Evolutionary conservation across 805 yeast species (phyloP), one percentile per base, ranked within the genome.

Genomic region (Brettanomyces sp.): DNA sequence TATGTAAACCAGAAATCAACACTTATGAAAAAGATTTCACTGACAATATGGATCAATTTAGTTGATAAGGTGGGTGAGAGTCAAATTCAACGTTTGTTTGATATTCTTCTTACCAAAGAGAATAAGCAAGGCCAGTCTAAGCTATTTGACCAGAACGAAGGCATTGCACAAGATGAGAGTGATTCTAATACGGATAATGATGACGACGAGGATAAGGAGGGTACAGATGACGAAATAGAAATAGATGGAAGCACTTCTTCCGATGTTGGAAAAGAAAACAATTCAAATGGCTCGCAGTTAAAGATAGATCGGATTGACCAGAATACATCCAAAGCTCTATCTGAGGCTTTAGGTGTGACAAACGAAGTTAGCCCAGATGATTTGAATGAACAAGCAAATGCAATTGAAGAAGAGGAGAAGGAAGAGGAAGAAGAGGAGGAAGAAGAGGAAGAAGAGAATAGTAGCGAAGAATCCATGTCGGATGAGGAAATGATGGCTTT

Each of bases 401-500:
- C 47, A 11, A 45, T 41, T 6, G 35, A 42, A 14, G 51, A 41
- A 4, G 43, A 41, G 24, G 22, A 33, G 8, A 67, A 68, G 34
- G 67, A 64, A 21, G 57, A 51, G n/a, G 62, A 61, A 22, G 54
- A 61, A 23, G 56, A 63, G 52, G 55, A 64, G 7, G 69, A 65
- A 12, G 74, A 70, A 28, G 69, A 67, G 9, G 60, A 60, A 6
- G 80, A 74, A 36, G 80, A 72, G 4, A 77, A 71, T 28, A 81
- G 75, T 28, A 74, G 76, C 5, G 81, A 77, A 24, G 95, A 85
- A 53, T 80, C 91, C 0, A 86, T 89, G 95, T 95, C 90, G 49
- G 97, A 90, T 63, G 96, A 90, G 56, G 89, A 89, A 60, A 91
- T 91, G 98, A 80, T 89, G 82, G 95, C 90, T 21, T 76, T 91